Evolutionary conservation across 768 basidiomycete species (phyloP).

Genomic region (Paxillus rubicundulus): DNA sequence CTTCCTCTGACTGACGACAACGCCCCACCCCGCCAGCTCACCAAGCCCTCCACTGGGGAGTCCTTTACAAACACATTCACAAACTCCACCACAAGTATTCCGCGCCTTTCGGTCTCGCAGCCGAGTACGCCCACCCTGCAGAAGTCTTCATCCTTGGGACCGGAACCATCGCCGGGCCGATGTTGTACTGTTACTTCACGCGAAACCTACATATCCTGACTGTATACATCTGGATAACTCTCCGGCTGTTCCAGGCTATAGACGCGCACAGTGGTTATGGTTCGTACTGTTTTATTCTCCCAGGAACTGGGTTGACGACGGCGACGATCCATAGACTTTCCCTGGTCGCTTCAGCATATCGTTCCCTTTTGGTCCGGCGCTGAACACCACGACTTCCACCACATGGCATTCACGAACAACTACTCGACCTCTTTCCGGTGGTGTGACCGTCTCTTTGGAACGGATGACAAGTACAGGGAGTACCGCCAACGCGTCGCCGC

Average conservation of each 20-base stretch:
- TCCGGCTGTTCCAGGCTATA: constrained; percentile 94
- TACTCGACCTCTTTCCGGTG: constrained; percentile 93
- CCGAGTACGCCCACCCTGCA: constrained; percentile 96
- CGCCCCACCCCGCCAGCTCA: constrained; percentile 60
- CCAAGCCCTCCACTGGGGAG: constrained; percentile 80
- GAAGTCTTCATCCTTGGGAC: constrained; percentile 94
- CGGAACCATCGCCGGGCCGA: constrained; percentile 86
- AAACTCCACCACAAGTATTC: constrained; percentile 97
- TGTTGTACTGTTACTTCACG: constrained; percentile 80
- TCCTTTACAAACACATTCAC: constrained; percentile 90
- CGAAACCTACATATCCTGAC: constrained; percentile 82
- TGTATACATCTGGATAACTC: constrained; percentile 90
- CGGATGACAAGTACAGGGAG: constrained; percentile 84
- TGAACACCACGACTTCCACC: constrained; percentile 98
- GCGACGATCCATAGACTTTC: constrained; percentile 65
- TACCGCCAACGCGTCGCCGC: constrained; percentile 68
- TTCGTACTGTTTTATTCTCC: constrained; percentile 33
- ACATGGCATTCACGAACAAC: constrained; percentile 94
- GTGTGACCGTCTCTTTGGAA: constrained; percentile 88
- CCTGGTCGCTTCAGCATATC: constrained; percentile 92
- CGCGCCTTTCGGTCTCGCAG: constrained; percentile 95
- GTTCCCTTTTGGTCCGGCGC: constrained; percentile 97
- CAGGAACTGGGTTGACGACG: not conserved
- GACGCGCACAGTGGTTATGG: constrained; percentile 97
- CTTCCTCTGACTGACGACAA: not conserved